Evolutionary conservation across 495 filamentous ascomycete genomes (phyloP), one percentile per base, ranked within the genome.

Genomic region (Aspergillus asperescens): DNA sequence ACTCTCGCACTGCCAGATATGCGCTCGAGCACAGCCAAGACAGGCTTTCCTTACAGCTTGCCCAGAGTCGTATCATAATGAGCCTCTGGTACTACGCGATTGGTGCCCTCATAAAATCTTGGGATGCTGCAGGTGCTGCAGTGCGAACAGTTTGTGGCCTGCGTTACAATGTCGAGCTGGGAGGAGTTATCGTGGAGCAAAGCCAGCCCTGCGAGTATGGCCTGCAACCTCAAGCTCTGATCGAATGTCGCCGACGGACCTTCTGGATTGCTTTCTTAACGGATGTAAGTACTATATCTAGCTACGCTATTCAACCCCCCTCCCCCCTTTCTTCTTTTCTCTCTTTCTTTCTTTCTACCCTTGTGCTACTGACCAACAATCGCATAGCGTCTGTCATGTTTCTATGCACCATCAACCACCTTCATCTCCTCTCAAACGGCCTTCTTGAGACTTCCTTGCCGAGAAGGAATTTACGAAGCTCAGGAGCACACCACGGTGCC

Each of bases 181-280:
- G 78, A 6, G 71, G 77, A 24, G 69, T 72, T 4, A 70, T 76
- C 29, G 66, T 74, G 9, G 65, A 75, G 13, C 69, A 72, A 40
- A 68, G 60, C 23, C 58, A 65, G n/a, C 43, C 58, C 0, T 77
- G 73, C 42, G 78, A 80, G 23, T 86, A 79, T 62, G 81, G 77
- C 6, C 62, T 86, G 27, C 77, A 78, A 49, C 76, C 76, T 40
- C 62, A 72, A 47, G 80, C 76, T 12, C 72, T 83, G 61, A 76
- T 78, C 7, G 85, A 89, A 64, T 84, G 82, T 60, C 75, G 81
- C 35, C 74, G 83, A 28, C 70, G 84, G 42, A 86, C 81, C 0
- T 86, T 86, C 60, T 88, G 84, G 85, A 77, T 79, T 12, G 73
- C 76, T 25, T 87, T 80, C 54, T 50, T 85, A 46, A 68, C 82